Evolutionary conservation across 768 basidiomycete genomes (phyloP), one percentile per base, ranked within the genome.

Genomic region (Chalciporus piperatus): DNA sequence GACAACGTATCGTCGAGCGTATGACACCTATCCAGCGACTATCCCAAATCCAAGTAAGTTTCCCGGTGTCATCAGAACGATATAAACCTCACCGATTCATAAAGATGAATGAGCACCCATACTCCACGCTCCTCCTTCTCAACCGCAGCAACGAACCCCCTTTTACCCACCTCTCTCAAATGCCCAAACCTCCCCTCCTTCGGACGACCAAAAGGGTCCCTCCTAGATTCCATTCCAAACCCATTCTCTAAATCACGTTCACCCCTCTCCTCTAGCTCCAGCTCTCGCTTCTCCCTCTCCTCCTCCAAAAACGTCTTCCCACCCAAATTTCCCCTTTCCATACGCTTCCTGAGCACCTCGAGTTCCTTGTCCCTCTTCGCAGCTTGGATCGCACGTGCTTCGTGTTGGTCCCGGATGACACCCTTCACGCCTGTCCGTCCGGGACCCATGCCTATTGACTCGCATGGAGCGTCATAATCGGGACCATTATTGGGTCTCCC

Each of bases 341-440:
- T 81, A 54, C 73, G 76, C 47, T 62, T 56, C 58, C 79, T 76
- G 55, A 83, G 55, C 4, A 74, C 78, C 32, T 80, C 76, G 28
- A 83, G 64, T 49, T 87, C 84, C 16, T 67, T 70, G 4, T 73
- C 74, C 11, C 74, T 73, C 56, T 77, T 80, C 22, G 78, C 75
- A n/a, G 79, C 76, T 45, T 78, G 74, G 19, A 83, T 63, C 45
- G 73, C 68, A 20, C 72, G 76, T 3, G 88, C 88, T 61, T 93
- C 91, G 51, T 83, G 75, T 27, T 82, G 78, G 69, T 93, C 91
- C 23, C 89, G 80, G 50, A 93, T 88, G 52, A 93, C 91, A 22
- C 91, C 90, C 59, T 93, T 93, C 42, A 92, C 91, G 19, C 91
- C 91, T 6, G 91, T 93, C 23, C 91, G 76, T 4, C 90, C 90